These are phyloP conservation scores for Ceraceosorus guamensis DNA, from an alignment of 1,284 basidiomycete species.

Conservation along the genomic window DNA sequence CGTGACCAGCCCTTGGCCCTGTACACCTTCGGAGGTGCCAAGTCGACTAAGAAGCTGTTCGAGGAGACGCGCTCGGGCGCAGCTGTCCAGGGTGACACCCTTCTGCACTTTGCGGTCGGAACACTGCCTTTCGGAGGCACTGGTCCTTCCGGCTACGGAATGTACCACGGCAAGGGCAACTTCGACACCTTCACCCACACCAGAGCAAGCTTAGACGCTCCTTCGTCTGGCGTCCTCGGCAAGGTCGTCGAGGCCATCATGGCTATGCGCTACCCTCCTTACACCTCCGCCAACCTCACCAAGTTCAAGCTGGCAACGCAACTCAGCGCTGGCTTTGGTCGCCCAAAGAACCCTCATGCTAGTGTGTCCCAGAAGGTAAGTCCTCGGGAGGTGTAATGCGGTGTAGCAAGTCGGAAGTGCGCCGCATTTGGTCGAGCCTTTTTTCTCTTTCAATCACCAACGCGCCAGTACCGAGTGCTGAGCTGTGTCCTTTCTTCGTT, in stretches of 20 bases:
- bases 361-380: conserved; percentile 15
- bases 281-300: conserved; percentile 29
- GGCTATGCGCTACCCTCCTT: conserved; percentile 49
- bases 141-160: conserved; percentile 52
- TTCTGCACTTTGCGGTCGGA: conserved; percentile 54
- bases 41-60: conserved; percentile 55
- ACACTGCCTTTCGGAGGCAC: conserved; percentile 56
- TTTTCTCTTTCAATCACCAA: neutral
- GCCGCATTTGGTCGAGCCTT: neutral
- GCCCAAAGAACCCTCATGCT: conserved; percentile 34
- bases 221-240: conserved; percentile 47
- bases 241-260: conserved; percentile 46
- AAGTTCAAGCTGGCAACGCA: conserved; percentile 25
- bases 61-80: conserved; percentile 36
- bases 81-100: conserved; percentile 26
- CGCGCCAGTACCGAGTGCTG: neutral
- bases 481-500: neutral
- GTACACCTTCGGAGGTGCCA: conserved; percentile 66
- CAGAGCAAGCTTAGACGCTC: conserved; percentile 52
- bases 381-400: conserved; percentile 1
- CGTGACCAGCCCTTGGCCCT: conserved; percentile 67
- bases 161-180: conserved; percentile 52
- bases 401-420: neutral
- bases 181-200: conserved; percentile 55
- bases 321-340: conserved; percentile 20